A percentile compares a stretch with the other conserved stretches of the same genome.
phyloP scores from a whole-genome alignment of 768 basidiomycete species.

The Cystofilobasidium ferigula region DNA sequence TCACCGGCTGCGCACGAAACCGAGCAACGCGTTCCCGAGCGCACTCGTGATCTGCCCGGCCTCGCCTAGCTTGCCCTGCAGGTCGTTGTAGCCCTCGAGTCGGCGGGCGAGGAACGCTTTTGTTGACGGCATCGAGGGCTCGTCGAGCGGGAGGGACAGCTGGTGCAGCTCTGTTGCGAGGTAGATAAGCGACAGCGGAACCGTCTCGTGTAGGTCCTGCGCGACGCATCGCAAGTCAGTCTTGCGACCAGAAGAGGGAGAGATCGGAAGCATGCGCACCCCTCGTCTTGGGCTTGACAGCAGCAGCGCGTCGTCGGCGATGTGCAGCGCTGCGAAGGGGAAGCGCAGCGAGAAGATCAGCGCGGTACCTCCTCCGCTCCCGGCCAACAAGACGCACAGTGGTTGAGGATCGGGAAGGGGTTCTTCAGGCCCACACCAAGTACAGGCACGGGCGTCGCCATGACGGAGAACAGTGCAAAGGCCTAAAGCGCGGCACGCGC shows the following conservation, averaged over 20 bases:
- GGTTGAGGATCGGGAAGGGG: constrained; percentile 22
- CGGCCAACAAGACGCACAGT: background rate
- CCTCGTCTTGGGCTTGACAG: constrained; percentile 4
- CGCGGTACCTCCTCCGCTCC: background rate
- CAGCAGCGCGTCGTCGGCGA: constrained; percentile 20
- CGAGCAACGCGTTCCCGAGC: background rate
- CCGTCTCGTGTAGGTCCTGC: constrained; percentile 15
- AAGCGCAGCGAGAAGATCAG: background rate
- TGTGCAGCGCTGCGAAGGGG: constrained; percentile 2
- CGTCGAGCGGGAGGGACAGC: constrained; percentile 12
- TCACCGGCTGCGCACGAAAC: background rate
- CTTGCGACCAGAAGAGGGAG: too few relatives aligned
- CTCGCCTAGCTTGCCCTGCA: background rate
- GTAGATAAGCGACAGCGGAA: constrained; percentile 21
- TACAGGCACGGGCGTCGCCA: constrained; percentile 5
- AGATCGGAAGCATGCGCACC: background rate
- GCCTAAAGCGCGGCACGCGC: background rate
- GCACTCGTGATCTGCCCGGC: background rate
- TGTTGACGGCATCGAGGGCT: constrained; percentile 12
- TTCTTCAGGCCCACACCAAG: constrained; percentile 11
- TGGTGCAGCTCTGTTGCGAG: constrained; percentile 21
- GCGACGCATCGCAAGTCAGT: background rate
- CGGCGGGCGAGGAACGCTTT: constrained; percentile 4
- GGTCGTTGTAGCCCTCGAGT: constrained; percentile 9
- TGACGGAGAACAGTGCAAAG: constrained; percentile 22